Evolutionary conservation across 2,329 filamentous ascomycete species (phyloP).

Genomic region (Chaetomiaceae sp.): DNA sequence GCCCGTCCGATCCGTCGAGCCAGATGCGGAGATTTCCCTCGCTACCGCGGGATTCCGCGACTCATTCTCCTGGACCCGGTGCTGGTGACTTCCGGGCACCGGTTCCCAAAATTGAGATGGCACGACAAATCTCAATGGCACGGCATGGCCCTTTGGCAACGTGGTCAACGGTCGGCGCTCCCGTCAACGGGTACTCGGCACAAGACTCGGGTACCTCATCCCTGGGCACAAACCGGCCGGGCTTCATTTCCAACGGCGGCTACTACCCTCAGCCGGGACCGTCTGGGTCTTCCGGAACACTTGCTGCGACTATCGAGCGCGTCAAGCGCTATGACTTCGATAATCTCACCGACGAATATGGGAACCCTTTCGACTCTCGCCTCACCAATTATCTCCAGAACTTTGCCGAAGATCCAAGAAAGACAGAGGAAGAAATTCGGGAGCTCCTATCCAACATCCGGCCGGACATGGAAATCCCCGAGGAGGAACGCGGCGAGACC

Average conservation of each 20-base stretch:
- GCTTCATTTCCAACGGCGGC: slow-evolving; percentile 18
- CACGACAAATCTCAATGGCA: slow-evolving; percentile 19
- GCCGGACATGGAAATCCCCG: slow-evolving; percentile 62
- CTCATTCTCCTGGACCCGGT: too few species aligned
- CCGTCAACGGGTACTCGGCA: not conserved
- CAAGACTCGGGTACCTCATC: not conserved
- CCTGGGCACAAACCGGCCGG: slow-evolving; percentile 13
- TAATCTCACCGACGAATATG: slow-evolving; percentile 34
- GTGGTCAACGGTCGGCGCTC: not conserved
- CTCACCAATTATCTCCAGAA: slow-evolving; percentile 35
- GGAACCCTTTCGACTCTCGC: slow-evolving; percentile 34
- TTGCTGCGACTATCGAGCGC: slow-evolving; percentile 37
- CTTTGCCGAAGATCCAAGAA: slow-evolving; percentile 35
- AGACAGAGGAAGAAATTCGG: slow-evolving; percentile 61
- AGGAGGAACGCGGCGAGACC: slow-evolving; percentile 61
- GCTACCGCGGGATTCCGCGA: not conserved
- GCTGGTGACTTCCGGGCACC: slow-evolving; percentile 2
- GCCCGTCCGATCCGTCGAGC: not conserved
- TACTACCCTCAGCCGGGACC: slow-evolving; percentile 13
- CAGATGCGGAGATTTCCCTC: not conserved
- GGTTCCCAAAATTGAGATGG: slow-evolving; percentile 23
- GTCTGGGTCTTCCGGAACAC: not conserved
- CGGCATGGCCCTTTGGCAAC: slow-evolving; percentile 7
- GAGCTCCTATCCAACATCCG: slow-evolving; percentile 68
- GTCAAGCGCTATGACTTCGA: slow-evolving; percentile 37